These are phyloP conservation scores for Fusarium devonianum DNA, from an alignment of 2,329 filamentous ascomycete species.

Conservation along the genomic window DNA sequence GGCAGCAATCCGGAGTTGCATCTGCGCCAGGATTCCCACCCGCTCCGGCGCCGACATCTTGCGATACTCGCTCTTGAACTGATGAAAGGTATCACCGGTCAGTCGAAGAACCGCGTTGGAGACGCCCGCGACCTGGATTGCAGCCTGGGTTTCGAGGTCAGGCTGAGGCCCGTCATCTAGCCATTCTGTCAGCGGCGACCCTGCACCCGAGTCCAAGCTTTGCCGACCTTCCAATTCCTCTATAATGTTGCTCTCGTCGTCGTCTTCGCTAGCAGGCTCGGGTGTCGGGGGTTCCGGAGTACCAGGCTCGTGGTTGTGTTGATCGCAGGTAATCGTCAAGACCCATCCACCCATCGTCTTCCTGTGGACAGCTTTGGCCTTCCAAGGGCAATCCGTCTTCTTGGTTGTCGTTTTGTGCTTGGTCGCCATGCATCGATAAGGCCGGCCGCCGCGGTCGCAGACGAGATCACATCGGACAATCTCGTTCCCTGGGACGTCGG, in stretches of 20 bases:
- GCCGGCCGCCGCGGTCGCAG: constrained; percentile 54
- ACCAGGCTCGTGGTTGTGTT: constrained; percentile 55
- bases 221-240: constrained; percentile 38
- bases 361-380: constrained; percentile 54
- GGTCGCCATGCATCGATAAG: constrained; percentile 54
- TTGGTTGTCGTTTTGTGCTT: constrained; percentile 56
- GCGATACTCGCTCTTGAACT: constrained; percentile 54
- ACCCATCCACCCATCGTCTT: constrained; percentile 55
- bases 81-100: constrained; percentile 54
- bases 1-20: constrained; percentile 53
- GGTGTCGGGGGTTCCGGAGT: constrained; percentile 53
- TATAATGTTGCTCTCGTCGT: constrained; percentile 45
- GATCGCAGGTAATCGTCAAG: constrained; percentile 53
- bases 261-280: constrained; percentile 45
- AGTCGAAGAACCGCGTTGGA: constrained; percentile 49
- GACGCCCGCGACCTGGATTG: constrained; percentile 51
- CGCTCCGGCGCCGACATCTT: constrained; percentile 53
- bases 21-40: constrained; percentile 48
- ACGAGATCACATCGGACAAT: constrained; percentile 55
- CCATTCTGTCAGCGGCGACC: constrained; percentile 23
- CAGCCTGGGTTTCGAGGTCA: constrained; percentile 48
- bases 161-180: constrained; percentile 43
- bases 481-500: constrained; percentile 51
- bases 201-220: constrained; percentile 13
- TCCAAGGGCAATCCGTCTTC: constrained; percentile 56